Evolutionary conservation across 257 asterid genomes (phyloP), one percentile per base, ranked within the genome.

Genomic region (Solanum arcanum): DNA sequence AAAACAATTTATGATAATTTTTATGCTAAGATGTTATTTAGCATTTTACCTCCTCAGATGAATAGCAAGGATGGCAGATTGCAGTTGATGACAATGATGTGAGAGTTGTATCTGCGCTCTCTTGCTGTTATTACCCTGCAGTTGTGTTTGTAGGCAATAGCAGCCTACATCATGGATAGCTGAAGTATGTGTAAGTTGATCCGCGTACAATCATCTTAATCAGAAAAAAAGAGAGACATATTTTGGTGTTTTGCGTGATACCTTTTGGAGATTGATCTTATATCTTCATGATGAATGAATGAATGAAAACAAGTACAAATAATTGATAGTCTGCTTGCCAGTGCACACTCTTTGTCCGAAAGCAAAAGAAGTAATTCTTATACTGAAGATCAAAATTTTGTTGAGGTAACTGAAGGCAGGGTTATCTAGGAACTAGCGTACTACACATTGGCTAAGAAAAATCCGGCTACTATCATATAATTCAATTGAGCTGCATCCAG

Each of bases 401-500:
- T 15, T 77, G 25, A 15, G 64, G 64, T 39, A 44, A 41, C 64
- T 47, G 60, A 78, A 78, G 68, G 68, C 85, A 29, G 27, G 42
- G 42, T 27, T 18, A 44, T 47, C 35, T 47, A 80, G 41, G 68
- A 80, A 80, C 44, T 80, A 80, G 44, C n/a, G 12, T 47, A 80
- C 69, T 80, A 5, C 68, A 5, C 16, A 64, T 16, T 47, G 85
- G 69, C 68, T 47, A 80, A 16, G 85, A 80, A 47, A 47, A 47
- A 1, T 15, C 85, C 7, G 29, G 25, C 27, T 52, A n/a, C 39
- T 31, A 21, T 62, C 70, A 66, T 13, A 86, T 31, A 80, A 75
- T 70, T 86, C 92, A 86, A 91, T 87, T 46, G 87, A 37, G 88
- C 95, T 94, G 83, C 70, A 73, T 87, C 95, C 95, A 87, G 90